These are phyloP conservation scores for Camelina neglecta DNA, from an alignment of 345 rosid species.

Conservation along the genomic window DNA sequence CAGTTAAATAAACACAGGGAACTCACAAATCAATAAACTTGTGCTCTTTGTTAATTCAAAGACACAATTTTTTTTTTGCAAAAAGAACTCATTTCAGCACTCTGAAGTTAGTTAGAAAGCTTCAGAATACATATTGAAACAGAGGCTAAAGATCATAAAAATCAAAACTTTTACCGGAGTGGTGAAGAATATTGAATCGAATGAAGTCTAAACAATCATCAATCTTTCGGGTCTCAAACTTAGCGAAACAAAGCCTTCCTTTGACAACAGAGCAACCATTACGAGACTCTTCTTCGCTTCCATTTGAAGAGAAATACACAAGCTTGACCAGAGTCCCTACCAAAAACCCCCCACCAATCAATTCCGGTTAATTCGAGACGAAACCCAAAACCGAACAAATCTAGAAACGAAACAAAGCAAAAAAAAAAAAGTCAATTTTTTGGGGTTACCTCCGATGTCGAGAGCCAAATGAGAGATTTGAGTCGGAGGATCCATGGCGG, in stretches of 20 bases:
- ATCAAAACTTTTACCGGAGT: constrained; percentile 51
- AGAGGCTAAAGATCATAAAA: neutral
- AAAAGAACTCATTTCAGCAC: neutral
- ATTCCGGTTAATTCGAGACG: neutral
- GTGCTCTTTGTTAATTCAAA: neutral
- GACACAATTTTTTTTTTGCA: neutral
- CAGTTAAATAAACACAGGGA: constrained; percentile 20
- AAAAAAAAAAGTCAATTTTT: neutral
- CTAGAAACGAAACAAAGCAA: neutral
- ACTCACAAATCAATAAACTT: neutral
- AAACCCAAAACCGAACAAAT: neutral
- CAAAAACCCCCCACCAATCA: neutral
- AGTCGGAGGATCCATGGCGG: constrained; percentile 44
- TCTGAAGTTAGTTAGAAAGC: neutral
- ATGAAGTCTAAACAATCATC: constrained; percentile 84
- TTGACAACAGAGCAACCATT: constrained; percentile 42
- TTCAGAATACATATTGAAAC: constrained; percentile 3
- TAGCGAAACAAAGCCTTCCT: constrained; percentile 83
- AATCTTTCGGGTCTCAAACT: constrained; percentile 86
- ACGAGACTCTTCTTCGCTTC: constrained; percentile 45
- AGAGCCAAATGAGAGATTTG: constrained; percentile 79
- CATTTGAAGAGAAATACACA: constrained; percentile 69
- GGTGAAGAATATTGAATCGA: constrained; percentile 57
- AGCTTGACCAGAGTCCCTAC: constrained; percentile 86
- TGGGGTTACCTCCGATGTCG: constrained; percentile 77